These are phyloP conservation scores for Acanthamoeba triangularis DNA, from an alignment of 208 protist species.

Conservation along the genomic window DNA sequence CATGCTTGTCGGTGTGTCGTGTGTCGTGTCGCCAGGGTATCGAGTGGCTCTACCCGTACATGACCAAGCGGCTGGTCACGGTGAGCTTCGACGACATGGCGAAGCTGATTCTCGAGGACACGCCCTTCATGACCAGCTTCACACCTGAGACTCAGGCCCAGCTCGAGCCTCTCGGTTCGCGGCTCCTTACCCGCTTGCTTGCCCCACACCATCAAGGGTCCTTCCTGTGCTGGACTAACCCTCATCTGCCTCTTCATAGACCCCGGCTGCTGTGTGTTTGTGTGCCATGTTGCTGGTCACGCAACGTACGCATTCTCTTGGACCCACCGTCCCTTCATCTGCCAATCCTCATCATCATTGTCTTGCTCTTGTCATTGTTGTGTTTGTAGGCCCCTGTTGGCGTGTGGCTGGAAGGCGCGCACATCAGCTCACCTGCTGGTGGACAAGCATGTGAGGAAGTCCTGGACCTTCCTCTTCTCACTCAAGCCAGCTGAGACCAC, in stretches of 20 bases:
- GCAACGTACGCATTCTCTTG: neutral
- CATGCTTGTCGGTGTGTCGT: no score
- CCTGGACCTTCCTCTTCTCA: neutral
- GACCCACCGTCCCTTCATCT: neutral
- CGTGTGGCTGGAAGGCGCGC: neutral
- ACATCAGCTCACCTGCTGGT: neutral
- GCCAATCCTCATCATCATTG: neutral
- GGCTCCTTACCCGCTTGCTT: neutral
- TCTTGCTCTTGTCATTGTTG: neutral
- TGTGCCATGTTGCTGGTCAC: neutral
- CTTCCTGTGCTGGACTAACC: neutral
- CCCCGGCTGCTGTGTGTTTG: conserved; percentile 24
- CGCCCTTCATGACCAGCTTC: neutral
- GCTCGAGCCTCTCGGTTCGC: conserved; percentile 2
- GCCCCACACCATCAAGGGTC: neutral
- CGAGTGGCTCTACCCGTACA: neutral
- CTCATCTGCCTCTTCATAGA: neutral
- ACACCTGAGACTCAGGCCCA: neutral
- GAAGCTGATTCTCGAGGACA: neutral
- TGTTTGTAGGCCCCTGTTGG: neutral
- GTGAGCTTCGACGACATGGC: neutral
- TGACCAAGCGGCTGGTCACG: neutral
- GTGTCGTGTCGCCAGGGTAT: neutral
- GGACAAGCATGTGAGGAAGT: neutral
- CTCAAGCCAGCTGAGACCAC: neutral